Evolutionary conservation across 176 grass and related monocot species (phyloP).

Genomic region (Oryza glumipatula): DNA sequence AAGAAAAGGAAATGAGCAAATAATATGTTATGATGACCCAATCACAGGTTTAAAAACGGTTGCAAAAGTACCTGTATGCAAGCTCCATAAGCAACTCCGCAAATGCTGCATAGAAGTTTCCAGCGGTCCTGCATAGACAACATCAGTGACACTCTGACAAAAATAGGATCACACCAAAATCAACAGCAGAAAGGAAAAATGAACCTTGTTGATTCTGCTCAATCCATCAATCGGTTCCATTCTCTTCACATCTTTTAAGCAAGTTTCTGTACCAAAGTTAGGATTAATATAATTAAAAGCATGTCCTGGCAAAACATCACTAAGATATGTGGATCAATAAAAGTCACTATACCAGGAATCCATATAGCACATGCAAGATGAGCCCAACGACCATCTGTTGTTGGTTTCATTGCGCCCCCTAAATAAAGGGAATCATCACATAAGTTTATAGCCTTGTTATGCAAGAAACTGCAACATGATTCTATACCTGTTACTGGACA

Average conservation of each 20-base stretch:
- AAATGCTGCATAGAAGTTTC: constrained; percentile 99
- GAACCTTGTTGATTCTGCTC: constrained; percentile 95
- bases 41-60: constrained; percentile 43
- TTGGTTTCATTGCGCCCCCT: constrained; percentile 99
- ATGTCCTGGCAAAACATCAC: constrained; percentile 24
- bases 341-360: constrained; percentile 85
- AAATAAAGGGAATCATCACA: constrained; percentile 32
- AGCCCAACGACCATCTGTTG: constrained; percentile 96
- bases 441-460: constrained; percentile 44
- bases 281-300: constrained; percentile 43
- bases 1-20: background rate
- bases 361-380: constrained; percentile 97
- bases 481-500: constrained; percentile 89
- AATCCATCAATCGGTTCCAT: constrained; percentile 99
- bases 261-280: constrained; percentile 73
- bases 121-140: constrained; percentile 76
- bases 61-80: constrained; percentile 85
- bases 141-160: constrained; percentile 27
- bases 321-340: constrained; percentile 5
- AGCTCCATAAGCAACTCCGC: constrained; percentile 93
- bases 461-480: constrained; percentile 13
- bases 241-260: constrained; percentile 92
- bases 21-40: constrained; percentile 31
- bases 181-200: constrained; percentile 18
- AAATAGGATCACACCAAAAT: constrained; percentile 26